Conservation (phyloP, 2,329 filamentous ascomycete species). For the Torrubiella hemipterigena region DNA sequence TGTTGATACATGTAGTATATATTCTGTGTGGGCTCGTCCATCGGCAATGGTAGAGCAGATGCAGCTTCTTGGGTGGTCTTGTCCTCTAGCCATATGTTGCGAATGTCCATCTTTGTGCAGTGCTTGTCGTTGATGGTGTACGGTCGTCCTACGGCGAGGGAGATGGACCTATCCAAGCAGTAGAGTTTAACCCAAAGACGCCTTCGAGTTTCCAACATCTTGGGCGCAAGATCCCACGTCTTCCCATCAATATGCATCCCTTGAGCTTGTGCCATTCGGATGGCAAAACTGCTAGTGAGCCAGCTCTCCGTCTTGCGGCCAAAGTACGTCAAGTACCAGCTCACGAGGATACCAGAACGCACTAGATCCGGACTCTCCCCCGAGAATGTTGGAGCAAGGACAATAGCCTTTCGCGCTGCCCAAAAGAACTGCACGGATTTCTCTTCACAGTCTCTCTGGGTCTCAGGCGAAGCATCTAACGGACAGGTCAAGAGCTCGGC, state of each 20-base stretch:
- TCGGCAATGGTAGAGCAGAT: conserved; percentile 10
- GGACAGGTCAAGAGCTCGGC: conserved; percentile 23
- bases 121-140: conserved; percentile 25
- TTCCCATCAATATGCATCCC: conserved; percentile 30
- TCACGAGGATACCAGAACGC: conserved; percentile 24
- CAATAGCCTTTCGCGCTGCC: conserved; percentile 24
- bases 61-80: conserved; percentile 17
- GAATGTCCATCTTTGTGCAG: conserved; percentile 21
- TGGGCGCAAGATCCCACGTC: conserved; percentile 21
- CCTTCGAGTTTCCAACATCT: conserved; percentile 22
- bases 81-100: conserved; percentile 26
- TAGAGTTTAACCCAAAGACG: conserved; percentile 27
- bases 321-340: conserved; percentile 25
- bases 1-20: conserved; percentile 19
- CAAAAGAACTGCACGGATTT: conserved; percentile 27
- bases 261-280: conserved; percentile 29
- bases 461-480: conserved; percentile 16
- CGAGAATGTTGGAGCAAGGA: conserved; percentile 27
- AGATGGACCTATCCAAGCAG: conserved; percentile 24
- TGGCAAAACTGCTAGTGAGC: conserved; percentile 28
- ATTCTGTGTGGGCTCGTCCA: conserved; percentile 20
- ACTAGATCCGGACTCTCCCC: conserved; percentile 27
- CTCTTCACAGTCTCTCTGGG: conserved; percentile 22
- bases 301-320: conserved; percentile 24
- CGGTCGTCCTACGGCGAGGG: conserved; percentile 25